Evolutionary conservation across 208 protist genomes (phyloP).

Genomic region (Blechomonas ayalai): DNA sequence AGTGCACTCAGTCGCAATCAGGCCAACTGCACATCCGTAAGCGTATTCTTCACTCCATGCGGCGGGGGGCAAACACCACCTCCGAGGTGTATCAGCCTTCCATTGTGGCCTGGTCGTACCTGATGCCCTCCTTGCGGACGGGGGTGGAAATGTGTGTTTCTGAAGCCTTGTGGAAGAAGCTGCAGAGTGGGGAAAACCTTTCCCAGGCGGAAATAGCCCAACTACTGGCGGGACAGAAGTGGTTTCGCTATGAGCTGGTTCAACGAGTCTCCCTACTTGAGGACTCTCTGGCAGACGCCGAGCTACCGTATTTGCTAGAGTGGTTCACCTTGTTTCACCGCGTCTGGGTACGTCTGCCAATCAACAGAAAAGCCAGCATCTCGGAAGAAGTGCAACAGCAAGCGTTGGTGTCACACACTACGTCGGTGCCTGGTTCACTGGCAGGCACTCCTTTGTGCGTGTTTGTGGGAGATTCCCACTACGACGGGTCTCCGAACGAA

Average conservation of each 20-base stretch:
- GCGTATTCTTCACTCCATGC: constrained; percentile 26
- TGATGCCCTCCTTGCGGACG: constrained; percentile 37
- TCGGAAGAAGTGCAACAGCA: too few species aligned
- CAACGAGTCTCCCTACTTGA: constrained; percentile 66
- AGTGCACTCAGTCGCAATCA: constrained; percentile 43
- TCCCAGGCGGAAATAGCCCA: constrained; percentile 10
- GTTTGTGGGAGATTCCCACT: too few species aligned
- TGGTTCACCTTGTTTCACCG: constrained; percentile 54
- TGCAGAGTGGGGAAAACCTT: constrained; percentile 12
- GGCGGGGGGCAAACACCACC: constrained; percentile 10
- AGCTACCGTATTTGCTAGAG: constrained; percentile 38
- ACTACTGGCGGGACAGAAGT: constrained; percentile 24
- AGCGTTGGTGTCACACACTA: too few species aligned
- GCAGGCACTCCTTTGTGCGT: too few species aligned
- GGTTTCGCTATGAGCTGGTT: constrained; percentile 70
- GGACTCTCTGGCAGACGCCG: constrained; percentile 60
- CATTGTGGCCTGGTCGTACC: constrained; percentile 52
- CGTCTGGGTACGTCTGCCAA: constrained; percentile 48
- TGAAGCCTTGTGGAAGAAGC: constrained; percentile 17
- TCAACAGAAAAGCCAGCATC: too few species aligned
- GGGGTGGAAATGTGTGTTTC: constrained; percentile 24
- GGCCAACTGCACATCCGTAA: constrained; percentile 67
- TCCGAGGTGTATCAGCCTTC: constrained; percentile 15
- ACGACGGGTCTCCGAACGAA: too few species aligned
- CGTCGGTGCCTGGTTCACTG: too few species aligned